A percentile compares a stretch with the other conserved stretches of the same genome.
These are phyloP conservation scores for Porpolomopsis calyptriformis DNA, from an alignment of 768 basidiomycete genomes.

Conservation along the genomic window DNA sequence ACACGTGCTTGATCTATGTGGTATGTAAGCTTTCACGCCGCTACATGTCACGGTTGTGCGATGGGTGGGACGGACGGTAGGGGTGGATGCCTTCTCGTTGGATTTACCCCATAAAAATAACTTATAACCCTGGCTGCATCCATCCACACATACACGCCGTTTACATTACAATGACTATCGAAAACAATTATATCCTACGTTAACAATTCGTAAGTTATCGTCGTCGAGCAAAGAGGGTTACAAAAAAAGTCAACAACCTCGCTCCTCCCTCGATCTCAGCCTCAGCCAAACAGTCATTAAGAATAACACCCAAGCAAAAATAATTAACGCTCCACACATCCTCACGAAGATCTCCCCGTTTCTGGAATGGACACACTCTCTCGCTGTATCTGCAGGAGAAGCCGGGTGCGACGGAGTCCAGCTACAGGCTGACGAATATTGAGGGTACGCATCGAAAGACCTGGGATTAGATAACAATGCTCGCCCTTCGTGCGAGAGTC, in stretches of 20 bases:
- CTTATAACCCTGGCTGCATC: no score
- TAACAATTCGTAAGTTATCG: no score
- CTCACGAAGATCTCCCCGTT: neutral
- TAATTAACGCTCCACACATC: slow-evolving; percentile 32
- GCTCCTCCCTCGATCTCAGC: slow-evolving; percentile 33
- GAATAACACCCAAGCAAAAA: slow-evolving; percentile 54
- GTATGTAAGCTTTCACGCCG: no score
- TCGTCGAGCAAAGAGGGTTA: no score
- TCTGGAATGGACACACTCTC: neutral
- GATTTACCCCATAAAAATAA: no score
- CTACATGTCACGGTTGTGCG: no score
- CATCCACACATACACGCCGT: no score
- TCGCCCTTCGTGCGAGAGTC: neutral
- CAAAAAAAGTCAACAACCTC: slow-evolving; percentile 3
- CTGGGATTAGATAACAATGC: neutral
- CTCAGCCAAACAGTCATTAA: slow-evolving; percentile 49
- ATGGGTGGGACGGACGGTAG: no score
- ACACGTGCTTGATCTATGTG: no score
- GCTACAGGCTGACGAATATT: slow-evolving; percentile 8
- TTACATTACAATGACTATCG: no score
- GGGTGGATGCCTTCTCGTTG: no score
- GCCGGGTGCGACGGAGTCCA: slow-evolving; percentile 27
- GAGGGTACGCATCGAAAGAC: neutral
- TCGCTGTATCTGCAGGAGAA: neutral
- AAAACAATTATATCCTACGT: no score